These are phyloP conservation scores for Sphagnum magellanicum DNA, from an alignment of 228 moss, liverwort and hornwort genomes.

Conservation along the genomic window DNA sequence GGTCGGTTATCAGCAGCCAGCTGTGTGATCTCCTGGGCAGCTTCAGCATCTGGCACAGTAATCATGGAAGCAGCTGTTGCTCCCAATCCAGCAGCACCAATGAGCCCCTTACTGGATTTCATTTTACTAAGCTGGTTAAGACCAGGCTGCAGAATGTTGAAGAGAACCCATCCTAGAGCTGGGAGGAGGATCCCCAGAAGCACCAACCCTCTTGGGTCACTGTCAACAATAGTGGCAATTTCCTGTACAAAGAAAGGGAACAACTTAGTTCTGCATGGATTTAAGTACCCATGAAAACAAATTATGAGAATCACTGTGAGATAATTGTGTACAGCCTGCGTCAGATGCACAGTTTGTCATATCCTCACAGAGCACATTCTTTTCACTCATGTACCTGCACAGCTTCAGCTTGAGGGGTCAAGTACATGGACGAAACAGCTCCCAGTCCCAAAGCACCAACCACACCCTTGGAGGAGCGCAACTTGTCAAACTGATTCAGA, in stretches of 20 bases:
- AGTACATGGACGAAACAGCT: slow-evolving; percentile 33
- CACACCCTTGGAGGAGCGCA: slow-evolving; percentile 51
- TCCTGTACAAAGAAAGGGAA: slow-evolving; percentile 26
- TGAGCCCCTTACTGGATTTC: slow-evolving; percentile 38
- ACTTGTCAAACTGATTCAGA: slow-evolving; percentile 73
- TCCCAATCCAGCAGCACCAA: slow-evolving; percentile 70
- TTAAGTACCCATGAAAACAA: not conserved
- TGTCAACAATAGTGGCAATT: slow-evolving; percentile 47
- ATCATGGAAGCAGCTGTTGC: slow-evolving; percentile 51
- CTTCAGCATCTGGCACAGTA: slow-evolving; percentile 53
- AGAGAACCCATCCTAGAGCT: slow-evolving; percentile 78
- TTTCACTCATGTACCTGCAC: slow-evolving; percentile 28
- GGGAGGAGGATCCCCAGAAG: slow-evolving; percentile 46
- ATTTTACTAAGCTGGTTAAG: slow-evolving; percentile 73
- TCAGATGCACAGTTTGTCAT: no score
- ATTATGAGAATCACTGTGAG: not conserved
- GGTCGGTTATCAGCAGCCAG: slow-evolving; percentile 71
- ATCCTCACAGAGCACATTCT: not conserved
- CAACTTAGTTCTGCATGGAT: not conserved
- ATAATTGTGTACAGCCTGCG: not conserved
- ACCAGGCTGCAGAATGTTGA: slow-evolving; percentile 73
- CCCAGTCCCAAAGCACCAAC: slow-evolving; percentile 73
- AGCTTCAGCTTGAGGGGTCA: slow-evolving; percentile 63
- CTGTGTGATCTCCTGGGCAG: slow-evolving; percentile 61
- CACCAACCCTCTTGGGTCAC: slow-evolving; percentile 52